Base-by-base conservation (phyloP, 2,329 filamentous ascomycete genomes). In the Nectriaceae sp. region DNA sequence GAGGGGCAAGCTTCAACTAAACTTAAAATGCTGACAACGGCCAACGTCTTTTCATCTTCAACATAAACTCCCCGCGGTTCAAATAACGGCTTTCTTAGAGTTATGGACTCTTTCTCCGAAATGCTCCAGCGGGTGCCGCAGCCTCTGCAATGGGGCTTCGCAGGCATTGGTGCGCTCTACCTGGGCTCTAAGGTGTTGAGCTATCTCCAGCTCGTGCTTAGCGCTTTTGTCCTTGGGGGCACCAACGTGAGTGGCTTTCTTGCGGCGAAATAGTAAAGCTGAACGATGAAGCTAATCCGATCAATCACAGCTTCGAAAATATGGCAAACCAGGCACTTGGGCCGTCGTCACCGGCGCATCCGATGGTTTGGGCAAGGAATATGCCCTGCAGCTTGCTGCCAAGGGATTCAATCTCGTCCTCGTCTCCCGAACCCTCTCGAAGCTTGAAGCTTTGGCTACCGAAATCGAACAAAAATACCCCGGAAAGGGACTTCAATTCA, bases 311-410 rank as follows among this genome's bases (percentile, higher is more conserved):
- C 85, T 99, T 49, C 86, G 86, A 61, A 90, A 88, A 59, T 97
- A 96, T 74, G 94, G 92, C 59, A 88, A 88, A 61, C 90, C 90
- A 64, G 93, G 93, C 53, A 92, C 88, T 49, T 99, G 93, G 92
- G 94, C 90, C 24, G 83, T 99, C 46, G 82, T 99, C 35, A 99
- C 94, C 21, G 94, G 94, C 55, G 94, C 93, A 43, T 97, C 92
- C 11, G 94, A 99, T 71, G 95, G 94, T 56, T 85, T 99, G 54
- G 94, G 94, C 67, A 97, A 96, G 74, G 94, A 99, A 75, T 99
- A 90, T 68, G 90, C 93, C 31, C 79, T 88, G 24, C 91, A 97
- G 70, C 85, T 99, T 48, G 92, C 94, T 20, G 78, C 83, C 53
- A 92, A 94, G 68, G 92, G 92, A 63, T 99, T 93, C 83, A 97